A percentile compares a stretch with the other conserved stretches of the same genome.
These are phyloP conservation scores for Juglanconis juglandina DNA, from an alignment of 2,329 filamentous ascomycete genomes.

Conservation along the genomic window DNA sequence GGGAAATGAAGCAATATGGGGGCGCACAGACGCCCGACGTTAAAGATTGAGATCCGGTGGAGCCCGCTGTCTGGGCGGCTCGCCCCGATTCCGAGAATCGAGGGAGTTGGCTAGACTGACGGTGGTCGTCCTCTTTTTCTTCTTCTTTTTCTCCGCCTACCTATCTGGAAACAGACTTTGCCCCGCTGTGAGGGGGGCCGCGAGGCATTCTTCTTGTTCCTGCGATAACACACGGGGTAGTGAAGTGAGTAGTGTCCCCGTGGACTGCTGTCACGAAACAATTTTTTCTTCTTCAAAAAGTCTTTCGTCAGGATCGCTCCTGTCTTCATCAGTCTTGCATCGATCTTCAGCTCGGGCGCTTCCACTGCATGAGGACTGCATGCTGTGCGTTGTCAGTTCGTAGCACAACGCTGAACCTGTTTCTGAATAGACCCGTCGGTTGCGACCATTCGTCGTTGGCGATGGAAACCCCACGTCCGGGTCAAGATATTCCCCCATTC, in stretches of 20 bases:
- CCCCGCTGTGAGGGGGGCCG: too few relatives aligned
- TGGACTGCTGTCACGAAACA: background rate
- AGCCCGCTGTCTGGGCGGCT: conserved; percentile 14
- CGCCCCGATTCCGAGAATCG: conserved; percentile 16
- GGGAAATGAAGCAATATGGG: background rate
- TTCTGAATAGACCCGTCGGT: background rate
- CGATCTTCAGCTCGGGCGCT: background rate
- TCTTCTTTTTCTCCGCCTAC: too few relatives aligned
- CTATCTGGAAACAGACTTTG: too few relatives aligned
- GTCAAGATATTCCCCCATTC: background rate
- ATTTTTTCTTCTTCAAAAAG: background rate
- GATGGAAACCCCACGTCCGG: background rate
- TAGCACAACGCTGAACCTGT: background rate
- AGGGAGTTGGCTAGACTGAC: background rate
- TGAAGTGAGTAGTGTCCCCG: background rate
- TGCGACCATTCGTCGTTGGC: background rate
- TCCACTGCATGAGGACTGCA: background rate
- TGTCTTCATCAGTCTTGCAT: background rate
- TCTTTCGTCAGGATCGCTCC: background rate
- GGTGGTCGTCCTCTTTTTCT: background rate
- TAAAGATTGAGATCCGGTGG: conserved; percentile 10
- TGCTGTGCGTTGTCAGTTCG: conserved; percentile 6
- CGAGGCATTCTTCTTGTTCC: too few relatives aligned
- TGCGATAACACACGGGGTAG: too few relatives aligned
- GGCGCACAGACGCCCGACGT: conserved; percentile 10